Evolutionary conservation across 176 grass and related monocot species (phyloP), one percentile per base, ranked within the genome.

Genomic region (Hsuehochloa calcarea): DNA sequence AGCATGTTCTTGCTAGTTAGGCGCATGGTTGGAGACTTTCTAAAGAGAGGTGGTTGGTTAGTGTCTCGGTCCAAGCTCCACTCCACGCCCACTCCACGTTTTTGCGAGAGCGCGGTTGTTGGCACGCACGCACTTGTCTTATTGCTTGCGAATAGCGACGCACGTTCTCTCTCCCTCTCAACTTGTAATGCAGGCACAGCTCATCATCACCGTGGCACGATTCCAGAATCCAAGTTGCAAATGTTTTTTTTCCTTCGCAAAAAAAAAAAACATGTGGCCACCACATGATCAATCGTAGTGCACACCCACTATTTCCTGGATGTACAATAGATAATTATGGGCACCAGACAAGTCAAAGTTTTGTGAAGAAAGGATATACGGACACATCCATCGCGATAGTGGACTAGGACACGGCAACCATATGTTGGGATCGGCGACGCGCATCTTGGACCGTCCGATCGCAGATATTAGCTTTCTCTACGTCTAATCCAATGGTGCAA

Each of bases 51-150:
- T 14, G 8, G 3, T 17, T 5, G 25, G 59, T 52, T 54, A 54
- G 41, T 20, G 60, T 45, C 37, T 49, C 22, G 60, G 60, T 75
- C 82, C 59, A 82, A 72, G 6, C 17, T 50, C 75, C 54, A 20
- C 0, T 41, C 10, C 1, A 22, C 76, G 58, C 80, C 45, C 69
- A 55, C 59, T 54, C 17, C 67, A 64, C 55, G 67, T 71, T 16
- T 79, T 45, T 41, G 17, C 27, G 9, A 12, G 5, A 0, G 17
- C 59, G 82, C 52, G 86, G 86, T 77, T 31, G 72, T 70, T 88
- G 67, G 67, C 75, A 6, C 40, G 41, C 40, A 26, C 60, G 4
- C 22, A 29, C 62, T 40, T 3, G 4, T 15, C 4, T 19, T 8
- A 44, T 3, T 1, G 19, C 5, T 63, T 25, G 40, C 43, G 25